A percentile compares a stretch with the other conserved stretches of the same genome.
These are phyloP conservation scores for Apocynum venetum DNA, from an alignment of 257 asterid species.

Conservation along the genomic window DNA sequence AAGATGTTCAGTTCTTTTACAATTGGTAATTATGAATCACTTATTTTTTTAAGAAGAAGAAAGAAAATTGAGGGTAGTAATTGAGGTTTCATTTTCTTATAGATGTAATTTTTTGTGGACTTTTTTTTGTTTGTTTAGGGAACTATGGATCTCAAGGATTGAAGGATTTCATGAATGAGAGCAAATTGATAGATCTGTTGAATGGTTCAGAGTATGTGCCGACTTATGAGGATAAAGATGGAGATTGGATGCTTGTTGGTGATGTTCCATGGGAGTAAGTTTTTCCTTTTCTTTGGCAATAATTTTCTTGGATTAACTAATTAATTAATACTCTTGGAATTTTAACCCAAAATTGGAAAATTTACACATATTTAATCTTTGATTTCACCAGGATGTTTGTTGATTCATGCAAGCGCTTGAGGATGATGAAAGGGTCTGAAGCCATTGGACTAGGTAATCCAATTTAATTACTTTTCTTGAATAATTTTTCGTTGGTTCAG, in stretches of 20 bases:
- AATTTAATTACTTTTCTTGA: no score
- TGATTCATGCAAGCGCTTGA: constrained; percentile 68
- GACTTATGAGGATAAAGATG: constrained; percentile 11
- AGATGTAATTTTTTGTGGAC: constrained; percentile 27
- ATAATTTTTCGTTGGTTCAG: no score
- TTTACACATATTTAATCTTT: no score
- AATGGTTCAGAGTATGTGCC: constrained; percentile 61
- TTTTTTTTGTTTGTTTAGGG: no score
- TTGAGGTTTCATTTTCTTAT: constrained; percentile 24
- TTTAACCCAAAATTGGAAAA: no score
- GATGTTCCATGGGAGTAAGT: constrained; percentile 16
- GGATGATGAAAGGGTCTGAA: constrained; percentile 76
- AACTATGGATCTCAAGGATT: no score
- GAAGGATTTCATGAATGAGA: constrained; percentile 37
- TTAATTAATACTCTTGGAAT: no score
- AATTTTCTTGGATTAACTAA: background rate
- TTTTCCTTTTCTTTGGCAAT: background rate
- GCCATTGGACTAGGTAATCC: constrained; percentile 70
- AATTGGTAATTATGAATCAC: constrained; percentile 46
- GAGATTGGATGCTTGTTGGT: constrained; percentile 11
- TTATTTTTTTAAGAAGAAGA: no score
- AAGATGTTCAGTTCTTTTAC: constrained; percentile 54
- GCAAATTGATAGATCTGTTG: constrained; percentile 56
- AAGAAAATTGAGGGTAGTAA: no score
- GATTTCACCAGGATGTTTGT: constrained; percentile 54